Percentiles rank a stretch among this genome's conserved stretches.
Conservation (phyloP, 164 flowering plant genomes). For the Amborella trichopoda region DNA sequence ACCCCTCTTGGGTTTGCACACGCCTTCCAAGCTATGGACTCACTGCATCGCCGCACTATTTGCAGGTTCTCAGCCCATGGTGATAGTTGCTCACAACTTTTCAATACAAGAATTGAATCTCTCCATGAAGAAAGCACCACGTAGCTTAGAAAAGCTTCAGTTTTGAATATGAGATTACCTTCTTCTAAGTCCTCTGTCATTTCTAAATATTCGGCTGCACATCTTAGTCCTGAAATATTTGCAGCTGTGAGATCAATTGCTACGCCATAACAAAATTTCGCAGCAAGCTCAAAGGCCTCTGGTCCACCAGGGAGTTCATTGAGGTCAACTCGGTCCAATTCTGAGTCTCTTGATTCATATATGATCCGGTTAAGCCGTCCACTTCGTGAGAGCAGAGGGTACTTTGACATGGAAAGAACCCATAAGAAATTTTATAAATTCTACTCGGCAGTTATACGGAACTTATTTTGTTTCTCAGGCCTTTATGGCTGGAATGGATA, state of each 20-base stretch:
- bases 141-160: constrained; percentile 83
- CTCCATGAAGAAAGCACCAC: constrained; percentile 82
- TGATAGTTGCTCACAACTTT: constrained; percentile 69
- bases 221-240: constrained; percentile 71
- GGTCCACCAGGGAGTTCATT: constrained; percentile 78
- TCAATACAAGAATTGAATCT: constrained; percentile 67
- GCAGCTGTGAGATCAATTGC: constrained; percentile 74
- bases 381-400: constrained; percentile 72
- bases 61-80: constrained; percentile 84
- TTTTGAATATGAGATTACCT: constrained; percentile 86
- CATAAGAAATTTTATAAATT: neutral
- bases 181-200: constrained; percentile 95
- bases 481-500: too few relatives aligned
- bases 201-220: constrained; percentile 85
- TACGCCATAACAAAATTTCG: constrained; percentile 83
- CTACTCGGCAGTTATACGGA: too few relatives aligned
- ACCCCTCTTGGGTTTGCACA: constrained; percentile 78
- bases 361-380: constrained; percentile 65
- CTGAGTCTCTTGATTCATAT: constrained; percentile 45
- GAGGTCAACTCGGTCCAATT: constrained; percentile 31
- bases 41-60: constrained; percentile 74
- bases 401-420: constrained; percentile 19
- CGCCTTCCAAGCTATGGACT: constrained; percentile 91
- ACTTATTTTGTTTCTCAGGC: too few relatives aligned
- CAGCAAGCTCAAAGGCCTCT: constrained; percentile 70